Base-by-base conservation (phyloP, 164 flowering plant genomes). In the Chimonanthus salicifolius region DNA sequence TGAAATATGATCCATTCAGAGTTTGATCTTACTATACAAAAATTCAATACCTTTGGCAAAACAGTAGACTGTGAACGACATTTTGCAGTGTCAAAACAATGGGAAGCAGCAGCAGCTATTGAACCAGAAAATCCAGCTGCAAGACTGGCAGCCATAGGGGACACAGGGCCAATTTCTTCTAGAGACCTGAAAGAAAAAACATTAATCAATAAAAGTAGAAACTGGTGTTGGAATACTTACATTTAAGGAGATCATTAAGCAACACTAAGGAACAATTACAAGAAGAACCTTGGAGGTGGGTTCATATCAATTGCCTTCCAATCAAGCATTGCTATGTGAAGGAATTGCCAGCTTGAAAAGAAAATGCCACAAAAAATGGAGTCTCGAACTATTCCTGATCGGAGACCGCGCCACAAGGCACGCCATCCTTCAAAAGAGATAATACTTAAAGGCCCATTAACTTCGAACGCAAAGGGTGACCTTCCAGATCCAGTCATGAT, bases 401-500 rank as follows among this genome's bases (percentile, higher is more conserved):
- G 86, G 33, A 90, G 74, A 72, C 93, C 92, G 82, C 92, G 88
- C 94, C 94, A 95, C 46, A 95, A 76, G 60, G 94, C 83, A 73
- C 78, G 58, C 89, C 88, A 89, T 73, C 99, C 99, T 80, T 95
- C 99, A 82, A 95, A 83, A 45, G 89, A 84, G 63, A 89, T 67
- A 47, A 95, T 75, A 43, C 87, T 85, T 44, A 67, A 70, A 64
- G 84, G 86, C 67, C 81, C 86, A 77, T 77, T 84, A 65, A 95
- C 92, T 77, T 85, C 82, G 74, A 70, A 79, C 21, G 87, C 89
- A 68, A 88, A 64, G 65, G 98, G 99, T 33, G 90, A 88, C 72
- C 75, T 88, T 71, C 98, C 98, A 51, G 99, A 87, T 7, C 98
- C 99, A 71, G 97, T 88, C 87, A 95, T 87, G 92, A 87, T 88